Conservation (phyloP, 225 moss, liverwort and hornwort species). For the Straminergon stramineum region DNA sequence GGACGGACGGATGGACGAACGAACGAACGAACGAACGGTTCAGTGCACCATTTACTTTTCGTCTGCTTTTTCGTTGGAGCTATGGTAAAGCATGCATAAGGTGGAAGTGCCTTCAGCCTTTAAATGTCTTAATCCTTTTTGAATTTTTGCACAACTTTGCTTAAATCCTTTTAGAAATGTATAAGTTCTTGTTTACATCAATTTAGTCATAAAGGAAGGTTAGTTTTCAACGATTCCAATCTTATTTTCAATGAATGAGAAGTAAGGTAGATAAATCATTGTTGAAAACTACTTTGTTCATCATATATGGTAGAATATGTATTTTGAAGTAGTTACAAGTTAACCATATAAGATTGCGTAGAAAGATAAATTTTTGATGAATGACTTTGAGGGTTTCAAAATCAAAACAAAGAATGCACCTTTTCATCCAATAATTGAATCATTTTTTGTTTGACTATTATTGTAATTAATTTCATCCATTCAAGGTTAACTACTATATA, state of each 20-base stretch:
- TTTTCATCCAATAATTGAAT: not conserved
- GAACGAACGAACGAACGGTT: not conserved
- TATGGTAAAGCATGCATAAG: not conserved
- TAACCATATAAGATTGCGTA: accelerated
- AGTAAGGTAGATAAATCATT: accelerated
- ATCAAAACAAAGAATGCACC: not conserved
- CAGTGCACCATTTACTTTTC: not conserved
- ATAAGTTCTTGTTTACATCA: not conserved
- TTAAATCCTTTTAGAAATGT: too few species aligned
- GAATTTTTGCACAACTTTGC: not conserved
- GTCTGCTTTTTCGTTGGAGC: not conserved
- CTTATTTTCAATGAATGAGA: not conserved
- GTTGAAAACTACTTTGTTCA: not conserved
- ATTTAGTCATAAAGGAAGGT: not conserved
- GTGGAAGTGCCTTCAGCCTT: not conserved
- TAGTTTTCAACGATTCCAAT: not conserved
- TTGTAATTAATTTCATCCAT: not conserved
- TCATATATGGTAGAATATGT: not conserved
- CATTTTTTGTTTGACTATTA: not conserved
- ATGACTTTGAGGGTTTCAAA: not conserved
- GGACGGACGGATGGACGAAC: not conserved
- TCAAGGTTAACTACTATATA: accelerated
- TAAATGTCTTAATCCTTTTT: not conserved
- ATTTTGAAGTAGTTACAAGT: accelerated
- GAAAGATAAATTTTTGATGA: not conserved